Evolutionary conservation across 345 rosid species (phyloP).

Genomic region (Nephelium lappaceum): DNA sequence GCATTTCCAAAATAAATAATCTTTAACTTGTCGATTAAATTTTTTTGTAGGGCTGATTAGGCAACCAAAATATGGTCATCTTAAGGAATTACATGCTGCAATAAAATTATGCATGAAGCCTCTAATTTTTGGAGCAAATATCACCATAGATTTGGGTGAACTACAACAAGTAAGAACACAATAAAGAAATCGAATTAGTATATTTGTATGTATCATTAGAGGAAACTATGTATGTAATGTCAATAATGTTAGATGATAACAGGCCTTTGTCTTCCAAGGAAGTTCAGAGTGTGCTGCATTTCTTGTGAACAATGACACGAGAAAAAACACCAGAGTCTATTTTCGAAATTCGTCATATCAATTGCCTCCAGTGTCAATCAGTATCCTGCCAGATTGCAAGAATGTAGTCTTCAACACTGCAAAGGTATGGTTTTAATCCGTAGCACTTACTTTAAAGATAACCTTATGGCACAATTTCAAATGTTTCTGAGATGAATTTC

Average conservation of each 20-base stretch:
- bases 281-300: slow-evolving; percentile 41
- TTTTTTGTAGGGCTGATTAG: slow-evolving; percentile 39
- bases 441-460: background rate
- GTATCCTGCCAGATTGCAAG: slow-evolving; percentile 51
- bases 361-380: slow-evolving; percentile 41
- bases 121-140: slow-evolving; percentile 36
- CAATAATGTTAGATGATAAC: background rate
- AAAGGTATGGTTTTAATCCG: slow-evolving; percentile 12
- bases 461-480: no score
- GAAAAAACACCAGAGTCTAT: slow-evolving; percentile 4
- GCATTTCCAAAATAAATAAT: background rate
- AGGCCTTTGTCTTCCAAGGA: slow-evolving; percentile 36
- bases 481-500: no score
- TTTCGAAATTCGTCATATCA: slow-evolving; percentile 33
- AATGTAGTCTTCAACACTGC: slow-evolving; percentile 37
- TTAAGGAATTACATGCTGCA: slow-evolving; percentile 46
- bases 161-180: slow-evolving; percentile 40
- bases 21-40: background rate
- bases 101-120: slow-evolving; percentile 39
- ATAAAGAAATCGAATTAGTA: background rate
- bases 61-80: slow-evolving; percentile 60
- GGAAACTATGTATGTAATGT: no score
- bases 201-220: background rate
- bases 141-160: slow-evolving; percentile 30
- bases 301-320: slow-evolving; percentile 36